Conservation (phyloP, 2,329 filamentous ascomycete genomes). For the Pseudogymnoascus verrucosus region DNA sequence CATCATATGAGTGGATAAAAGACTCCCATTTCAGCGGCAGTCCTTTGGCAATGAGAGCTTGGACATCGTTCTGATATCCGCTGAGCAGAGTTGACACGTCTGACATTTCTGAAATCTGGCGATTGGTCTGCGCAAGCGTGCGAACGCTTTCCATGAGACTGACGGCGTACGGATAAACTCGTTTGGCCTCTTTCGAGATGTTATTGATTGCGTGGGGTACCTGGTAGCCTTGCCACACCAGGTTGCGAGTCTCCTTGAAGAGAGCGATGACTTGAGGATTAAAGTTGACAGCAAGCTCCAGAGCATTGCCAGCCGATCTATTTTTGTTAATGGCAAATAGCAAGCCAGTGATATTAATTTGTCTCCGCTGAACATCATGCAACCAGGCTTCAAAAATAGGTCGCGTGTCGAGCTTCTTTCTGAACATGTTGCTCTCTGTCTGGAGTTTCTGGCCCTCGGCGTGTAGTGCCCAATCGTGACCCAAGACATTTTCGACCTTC, state of each 20-base stretch:
- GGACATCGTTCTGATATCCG: slow-evolving; percentile 87
- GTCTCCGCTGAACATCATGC: slow-evolving; percentile 76
- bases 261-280: slow-evolving; percentile 94
- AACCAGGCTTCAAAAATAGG: slow-evolving; percentile 96
- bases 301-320: slow-evolving; percentile 77
- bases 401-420: slow-evolving; percentile 89
- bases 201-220: slow-evolving; percentile 93
- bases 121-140: slow-evolving; percentile 80
- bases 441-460: slow-evolving; percentile 91
- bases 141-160: slow-evolving; percentile 98
- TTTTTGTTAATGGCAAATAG: slow-evolving; percentile 86
- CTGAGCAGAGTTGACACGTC: slow-evolving; percentile 82
- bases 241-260: slow-evolving; percentile 96
- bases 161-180: slow-evolving; percentile 95
- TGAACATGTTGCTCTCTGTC: slow-evolving; percentile 85
- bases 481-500: slow-evolving; percentile 96
- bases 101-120: slow-evolving; percentile 75
- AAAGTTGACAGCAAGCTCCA: slow-evolving; percentile 92
- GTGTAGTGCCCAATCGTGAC: slow-evolving; percentile 89
- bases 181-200: slow-evolving; percentile 96
- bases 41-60: slow-evolving; percentile 74
- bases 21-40: slow-evolving; percentile 93
- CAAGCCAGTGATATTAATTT: slow-evolving; percentile 84
- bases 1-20: slow-evolving; percentile 92
- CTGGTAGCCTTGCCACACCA: slow-evolving; percentile 89